A percentile compares a stretch with the other conserved stretches of the same genome.
phyloP scores from a whole-genome alignment of 164 flowering plant genomes.

The Hamamelis virginiana region DNA sequence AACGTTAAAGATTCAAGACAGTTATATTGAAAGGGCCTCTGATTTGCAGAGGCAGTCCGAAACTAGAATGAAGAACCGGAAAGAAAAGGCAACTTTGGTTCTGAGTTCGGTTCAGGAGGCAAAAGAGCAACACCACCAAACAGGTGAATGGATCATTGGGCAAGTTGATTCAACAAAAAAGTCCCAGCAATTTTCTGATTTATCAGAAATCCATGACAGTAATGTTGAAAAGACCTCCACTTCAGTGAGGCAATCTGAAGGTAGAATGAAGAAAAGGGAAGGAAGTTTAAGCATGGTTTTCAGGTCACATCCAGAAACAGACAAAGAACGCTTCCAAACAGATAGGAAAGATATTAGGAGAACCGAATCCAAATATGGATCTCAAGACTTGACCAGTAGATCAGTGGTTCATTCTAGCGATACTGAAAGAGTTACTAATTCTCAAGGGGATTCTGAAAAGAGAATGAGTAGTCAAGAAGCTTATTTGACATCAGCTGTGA shows the following conservation, averaged over 20 bases:
- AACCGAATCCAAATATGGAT: constrained; percentile 23
- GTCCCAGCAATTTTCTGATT: constrained; percentile 22
- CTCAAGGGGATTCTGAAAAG: constrained; percentile 25
- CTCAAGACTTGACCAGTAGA: constrained; percentile 23
- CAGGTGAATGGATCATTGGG: constrained; percentile 13
- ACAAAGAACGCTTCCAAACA: constrained; percentile 13
- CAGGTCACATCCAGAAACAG: constrained; percentile 18
- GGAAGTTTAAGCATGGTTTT: constrained; percentile 16
- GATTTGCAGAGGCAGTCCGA: constrained; percentile 30
- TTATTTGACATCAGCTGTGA: constrained; percentile 19
- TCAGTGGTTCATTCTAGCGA: constrained; percentile 25
- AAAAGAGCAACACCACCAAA: constrained; percentile 24
- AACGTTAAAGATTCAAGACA: constrained; percentile 24
- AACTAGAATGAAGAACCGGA: constrained; percentile 30
- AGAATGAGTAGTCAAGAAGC: constrained; percentile 24
- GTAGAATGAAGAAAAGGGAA: constrained; percentile 23
- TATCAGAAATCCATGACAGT: constrained; percentile 14
- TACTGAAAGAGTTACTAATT: constrained; percentile 9
- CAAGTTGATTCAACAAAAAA: constrained; percentile 18
- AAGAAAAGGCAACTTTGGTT: constrained; percentile 24
- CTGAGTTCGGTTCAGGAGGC: constrained; percentile 25
- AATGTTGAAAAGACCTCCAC: constrained; percentile 13
- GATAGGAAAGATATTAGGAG: constrained; percentile 14
- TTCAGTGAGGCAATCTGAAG: constrained; percentile 22
- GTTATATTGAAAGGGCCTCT: constrained; percentile 27